phyloP scores from a whole-genome alignment of 2,329 filamentous ascomycete genomes.

The Corniculantispora saksenae region DNA sequence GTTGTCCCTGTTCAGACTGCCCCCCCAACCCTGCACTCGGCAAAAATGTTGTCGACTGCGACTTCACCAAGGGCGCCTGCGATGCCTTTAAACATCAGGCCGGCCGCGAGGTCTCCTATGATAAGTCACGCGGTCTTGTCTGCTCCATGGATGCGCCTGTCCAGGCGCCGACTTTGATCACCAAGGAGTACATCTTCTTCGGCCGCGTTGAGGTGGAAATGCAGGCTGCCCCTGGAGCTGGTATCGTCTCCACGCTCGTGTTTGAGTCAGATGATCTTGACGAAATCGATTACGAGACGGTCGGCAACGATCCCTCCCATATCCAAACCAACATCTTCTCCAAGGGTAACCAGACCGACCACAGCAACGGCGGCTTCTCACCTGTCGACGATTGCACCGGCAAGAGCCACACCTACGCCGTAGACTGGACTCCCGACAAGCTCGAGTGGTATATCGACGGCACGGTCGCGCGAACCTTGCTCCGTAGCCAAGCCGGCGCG shows the following conservation, averaged over 20 bases:
- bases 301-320: slow-evolving; percentile 63
- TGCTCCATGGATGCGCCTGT: neutral
- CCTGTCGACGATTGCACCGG: slow-evolving; percentile 50
- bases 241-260: slow-evolving; percentile 76
- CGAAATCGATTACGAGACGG: slow-evolving; percentile 82
- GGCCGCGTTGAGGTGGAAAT: slow-evolving; percentile 70
- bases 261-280: slow-evolving; percentile 77
- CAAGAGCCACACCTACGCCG: slow-evolving; percentile 63
- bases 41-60: neutral
- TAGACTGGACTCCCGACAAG: slow-evolving; percentile 67
- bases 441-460: slow-evolving; percentile 68
- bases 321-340: slow-evolving; percentile 73
- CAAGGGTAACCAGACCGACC: slow-evolving; percentile 67
- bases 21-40: neutral
- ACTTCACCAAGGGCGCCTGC: neutral
- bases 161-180: slow-evolving; percentile 23
- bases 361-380: slow-evolving; percentile 50
- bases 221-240: slow-evolving; percentile 70
- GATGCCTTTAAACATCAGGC: neutral
- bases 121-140: neutral
- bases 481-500: slow-evolving; percentile 59
- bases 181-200: slow-evolving; percentile 82
- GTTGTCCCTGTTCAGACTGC: neutral
- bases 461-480: slow-evolving; percentile 60
- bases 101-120: neutral